Conservation (phyloP, 495 filamentous ascomycete genomes). For the Glarea lozoyensis region DNA sequence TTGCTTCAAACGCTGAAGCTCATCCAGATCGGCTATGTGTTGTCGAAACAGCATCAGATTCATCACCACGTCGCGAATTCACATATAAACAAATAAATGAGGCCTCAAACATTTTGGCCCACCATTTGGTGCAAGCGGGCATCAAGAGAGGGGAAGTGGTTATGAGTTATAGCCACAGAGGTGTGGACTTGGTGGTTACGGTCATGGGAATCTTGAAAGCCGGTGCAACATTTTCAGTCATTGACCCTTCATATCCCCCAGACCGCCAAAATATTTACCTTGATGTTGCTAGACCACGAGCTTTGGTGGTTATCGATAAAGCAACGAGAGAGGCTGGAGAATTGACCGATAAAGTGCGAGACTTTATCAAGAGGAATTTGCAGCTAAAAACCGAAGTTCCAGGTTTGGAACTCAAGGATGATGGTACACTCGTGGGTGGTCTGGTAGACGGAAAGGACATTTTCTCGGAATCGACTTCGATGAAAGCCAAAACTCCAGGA, state of each 20-base stretch:
- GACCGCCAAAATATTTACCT: slow-evolving; percentile 85
- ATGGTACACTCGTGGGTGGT: slow-evolving; percentile 69
- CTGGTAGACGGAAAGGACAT: slow-evolving; percentile 55
- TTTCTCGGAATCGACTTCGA: slow-evolving; percentile 41
- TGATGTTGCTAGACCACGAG: slow-evolving; percentile 75
- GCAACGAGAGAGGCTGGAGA: slow-evolving; percentile 64
- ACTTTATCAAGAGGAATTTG: slow-evolving; percentile 67
- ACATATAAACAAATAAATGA: slow-evolving; percentile 87
- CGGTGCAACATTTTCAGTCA: slow-evolving; percentile 67
- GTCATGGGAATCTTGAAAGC: slow-evolving; percentile 56
- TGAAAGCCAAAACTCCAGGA: slow-evolving; percentile 51
- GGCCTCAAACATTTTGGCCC: slow-evolving; percentile 70
- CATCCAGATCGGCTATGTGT: slow-evolving; percentile 77
- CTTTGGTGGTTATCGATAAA: slow-evolving; percentile 71
- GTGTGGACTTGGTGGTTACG: slow-evolving; percentile 61
- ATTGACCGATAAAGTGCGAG: slow-evolving; percentile 57
- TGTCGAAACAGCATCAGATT: slow-evolving; percentile 64
- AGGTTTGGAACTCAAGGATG: slow-evolving; percentile 60
- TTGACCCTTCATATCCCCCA: slow-evolving; percentile 85
- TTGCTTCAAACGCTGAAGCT: slow-evolving; percentile 57
- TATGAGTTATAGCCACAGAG: slow-evolving; percentile 84
- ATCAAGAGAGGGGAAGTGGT: slow-evolving; percentile 78
- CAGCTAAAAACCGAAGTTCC: slow-evolving; percentile 69
- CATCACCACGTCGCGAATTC: slow-evolving; percentile 54
- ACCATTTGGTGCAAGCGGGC: slow-evolving; percentile 66